A percentile compares a stretch with the other conserved stretches of the same genome.
Evolutionary conservation across 139 green algal species (phyloP).

Genomic region (Coelastrella sp.): DNA sequence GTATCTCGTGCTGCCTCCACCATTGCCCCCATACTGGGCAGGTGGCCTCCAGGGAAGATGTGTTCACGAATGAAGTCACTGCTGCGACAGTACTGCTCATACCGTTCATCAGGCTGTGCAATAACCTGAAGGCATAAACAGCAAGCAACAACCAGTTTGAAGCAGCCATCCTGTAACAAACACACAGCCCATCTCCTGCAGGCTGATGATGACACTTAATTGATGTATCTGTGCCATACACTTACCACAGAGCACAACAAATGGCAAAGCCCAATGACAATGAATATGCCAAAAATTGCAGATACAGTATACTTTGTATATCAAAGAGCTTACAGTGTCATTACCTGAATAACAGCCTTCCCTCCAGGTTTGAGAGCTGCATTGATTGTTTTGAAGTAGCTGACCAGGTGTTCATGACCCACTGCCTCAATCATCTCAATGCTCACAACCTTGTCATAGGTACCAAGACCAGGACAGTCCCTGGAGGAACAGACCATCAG

Average conservation of each 20-base stretch:
- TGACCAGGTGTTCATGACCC: conserved; percentile 90
- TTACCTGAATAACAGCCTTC: conserved; percentile 82
- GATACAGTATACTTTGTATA: too few species aligned
- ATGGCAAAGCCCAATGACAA: too few species aligned
- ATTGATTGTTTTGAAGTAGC: conserved; percentile 85
- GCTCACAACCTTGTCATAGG: conserved; percentile 47
- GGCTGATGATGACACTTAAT: too few species aligned
- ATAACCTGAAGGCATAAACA: conserved; percentile 50
- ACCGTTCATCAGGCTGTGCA: conserved; percentile 62
- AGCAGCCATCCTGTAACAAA: neutral
- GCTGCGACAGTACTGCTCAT: conserved; percentile 88
- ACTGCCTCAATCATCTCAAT: conserved; percentile 99
- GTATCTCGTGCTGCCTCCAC: conserved; percentile 76
- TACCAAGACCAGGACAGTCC: conserved; percentile 45
- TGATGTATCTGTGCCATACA: too few species aligned
- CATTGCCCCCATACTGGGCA: conserved; percentile 78
- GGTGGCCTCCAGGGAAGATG: conserved; percentile 90
- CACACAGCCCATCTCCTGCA: neutral
- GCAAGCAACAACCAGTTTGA: neutral
- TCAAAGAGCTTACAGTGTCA: too few species aligned
- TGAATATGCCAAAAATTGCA: too few species aligned
- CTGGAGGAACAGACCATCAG: conserved; percentile 1
- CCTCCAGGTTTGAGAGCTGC: conserved; percentile 83
- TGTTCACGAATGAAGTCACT: conserved; percentile 98
- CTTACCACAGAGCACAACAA: too few species aligned